A percentile compares a stretch with the other conserved stretches of the same genome.
Conservation (phyloP, 2,329 filamentous ascomycete species). For the Cladosporium halotolerans region DNA sequence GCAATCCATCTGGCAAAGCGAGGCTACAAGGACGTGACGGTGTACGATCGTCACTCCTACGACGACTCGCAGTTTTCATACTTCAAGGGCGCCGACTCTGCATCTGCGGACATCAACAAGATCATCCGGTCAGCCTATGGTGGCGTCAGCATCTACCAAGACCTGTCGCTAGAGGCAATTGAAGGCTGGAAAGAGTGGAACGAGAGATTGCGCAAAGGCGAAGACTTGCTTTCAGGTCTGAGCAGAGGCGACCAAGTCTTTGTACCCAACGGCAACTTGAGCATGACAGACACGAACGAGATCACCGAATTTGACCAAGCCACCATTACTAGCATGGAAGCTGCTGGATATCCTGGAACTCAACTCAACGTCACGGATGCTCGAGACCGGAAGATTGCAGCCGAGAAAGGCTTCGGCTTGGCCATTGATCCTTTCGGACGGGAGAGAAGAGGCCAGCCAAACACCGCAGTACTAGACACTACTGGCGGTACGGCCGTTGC, state of each 20-base stretch:
- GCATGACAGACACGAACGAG: slow-evolving; percentile 3
- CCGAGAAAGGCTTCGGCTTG: background rate
- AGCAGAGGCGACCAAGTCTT: background rate
- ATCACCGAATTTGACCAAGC: slow-evolving; percentile 9
- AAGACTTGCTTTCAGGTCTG: slow-evolving; percentile 3
- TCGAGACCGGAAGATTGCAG: background rate
- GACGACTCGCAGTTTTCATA: slow-evolving; percentile 12
- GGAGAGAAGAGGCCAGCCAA: background rate
- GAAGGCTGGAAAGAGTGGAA: slow-evolving; percentile 30
- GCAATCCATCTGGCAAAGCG: slow-evolving; percentile 21
- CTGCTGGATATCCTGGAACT: slow-evolving; percentile 5
- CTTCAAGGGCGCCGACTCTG: slow-evolving; percentile 15
- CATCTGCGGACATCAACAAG: slow-evolving; percentile 19
- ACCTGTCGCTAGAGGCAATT: slow-evolving; percentile 15
- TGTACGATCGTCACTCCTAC: slow-evolving; percentile 9
- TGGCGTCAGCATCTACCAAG: slow-evolving; percentile 16
- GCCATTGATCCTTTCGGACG: background rate
- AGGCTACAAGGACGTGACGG: slow-evolving; percentile 14
- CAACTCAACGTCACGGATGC: slow-evolving; percentile 3
- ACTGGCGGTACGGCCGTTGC: slow-evolving; percentile 13
- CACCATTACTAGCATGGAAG: slow-evolving; percentile 11
- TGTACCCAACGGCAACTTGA: slow-evolving; percentile 1
- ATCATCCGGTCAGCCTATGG: slow-evolving; percentile 19
- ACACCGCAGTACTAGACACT: slow-evolving; percentile 7
- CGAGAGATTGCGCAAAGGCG: slow-evolving; percentile 2